Base-by-base conservation (phyloP, 495 filamentous ascomycete genomes). In the Darksidea phi region DNA sequence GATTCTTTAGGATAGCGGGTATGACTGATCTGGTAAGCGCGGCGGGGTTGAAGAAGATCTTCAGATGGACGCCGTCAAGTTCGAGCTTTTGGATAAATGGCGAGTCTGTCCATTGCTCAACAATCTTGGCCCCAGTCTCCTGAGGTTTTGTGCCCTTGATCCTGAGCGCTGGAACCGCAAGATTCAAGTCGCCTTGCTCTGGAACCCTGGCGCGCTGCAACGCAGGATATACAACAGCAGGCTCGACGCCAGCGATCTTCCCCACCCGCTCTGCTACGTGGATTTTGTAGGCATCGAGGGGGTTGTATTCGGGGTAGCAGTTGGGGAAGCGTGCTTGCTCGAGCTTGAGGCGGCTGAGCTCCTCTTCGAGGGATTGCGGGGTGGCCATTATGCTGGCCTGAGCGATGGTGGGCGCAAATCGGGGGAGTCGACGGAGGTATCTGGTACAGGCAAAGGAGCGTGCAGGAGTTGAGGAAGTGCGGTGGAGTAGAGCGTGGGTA, bases 181-280 rank as follows among this genome's bases (percentile, higher is more conserved):
- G 77, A 43, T 86, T 77, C 61, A 96, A 76, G 71, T 97, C 92
- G 62, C 92, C 92, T 80, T 95, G 95, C 59, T 96, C 91, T 32
- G 95, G 76, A 41, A 83, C 83, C 63, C 81, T 79, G 13, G 92
- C 95, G 88, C 90, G 95, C 69, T 84, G 77, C 34, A 97, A 73
- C 24, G 84, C 82, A 21, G 85, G 76, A 69, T 88, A 95, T 67
- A 97, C 89, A 71, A 89, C 82, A 47, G 78, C 78, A 1, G 83
- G 67, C 47, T 92, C 86, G 51, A 92, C 85, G 7, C 82, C 45
- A 18, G 87, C 84, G 48, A 89, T 80, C n/a, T 81, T 76, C n/a
- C 80, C 78, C 34, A 97, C 77, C 23, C 86, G 78, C 42, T 87
- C 78, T 56, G 88, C 80, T 63, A 96, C 84, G 62, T 95, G 88